Percentiles rank a stretch among this genome's conserved stretches.
Conservation (phyloP, 345 rosid species). For the Isatis tinctoria region DNA sequence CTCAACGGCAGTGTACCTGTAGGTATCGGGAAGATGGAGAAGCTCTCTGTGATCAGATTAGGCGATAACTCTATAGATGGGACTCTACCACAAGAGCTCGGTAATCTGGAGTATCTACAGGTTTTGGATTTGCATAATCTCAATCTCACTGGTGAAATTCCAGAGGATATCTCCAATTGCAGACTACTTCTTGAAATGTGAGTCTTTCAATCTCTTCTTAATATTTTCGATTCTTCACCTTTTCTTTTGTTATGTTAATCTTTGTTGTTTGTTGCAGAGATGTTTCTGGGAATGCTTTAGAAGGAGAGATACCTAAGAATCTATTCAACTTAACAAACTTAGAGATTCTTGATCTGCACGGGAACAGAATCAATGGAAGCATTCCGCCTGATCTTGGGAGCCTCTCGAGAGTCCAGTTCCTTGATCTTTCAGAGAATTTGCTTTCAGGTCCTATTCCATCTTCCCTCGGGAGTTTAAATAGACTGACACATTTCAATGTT, state of each 20-base stretch:
- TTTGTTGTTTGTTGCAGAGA: constrained; percentile 68
- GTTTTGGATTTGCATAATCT: constrained; percentile 81
- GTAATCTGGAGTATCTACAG: constrained; percentile 57
- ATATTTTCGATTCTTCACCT: not conserved
- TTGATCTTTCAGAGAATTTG: constrained; percentile 66
- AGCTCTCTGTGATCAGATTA: constrained; percentile 62
- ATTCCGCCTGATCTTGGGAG: constrained; percentile 60
- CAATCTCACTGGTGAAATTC: constrained; percentile 59
- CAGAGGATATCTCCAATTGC: constrained; percentile 62
- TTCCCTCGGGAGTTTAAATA: constrained; percentile 52
- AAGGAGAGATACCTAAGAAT: constrained; percentile 60
- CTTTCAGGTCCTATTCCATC: constrained; percentile 68
- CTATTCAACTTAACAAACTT: constrained; percentile 65
- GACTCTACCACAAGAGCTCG: constrained; percentile 50
- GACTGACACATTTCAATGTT: constrained; percentile 51
- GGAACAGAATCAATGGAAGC: constrained; percentile 60
- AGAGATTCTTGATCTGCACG: constrained; percentile 70
- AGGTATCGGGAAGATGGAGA: constrained; percentile 43
- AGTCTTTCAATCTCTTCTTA: constrained; percentile 34
- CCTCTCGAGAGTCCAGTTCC: constrained; percentile 46
- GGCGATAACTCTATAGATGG: constrained; percentile 65
- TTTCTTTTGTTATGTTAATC: constrained; percentile 23
- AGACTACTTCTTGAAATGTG: constrained; percentile 73
- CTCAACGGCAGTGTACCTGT: constrained; percentile 61
- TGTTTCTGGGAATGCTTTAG: constrained; percentile 69